These are phyloP conservation scores for Boehmeria nivea DNA, from an alignment of 306 rosid species.

Conservation along the genomic window DNA sequence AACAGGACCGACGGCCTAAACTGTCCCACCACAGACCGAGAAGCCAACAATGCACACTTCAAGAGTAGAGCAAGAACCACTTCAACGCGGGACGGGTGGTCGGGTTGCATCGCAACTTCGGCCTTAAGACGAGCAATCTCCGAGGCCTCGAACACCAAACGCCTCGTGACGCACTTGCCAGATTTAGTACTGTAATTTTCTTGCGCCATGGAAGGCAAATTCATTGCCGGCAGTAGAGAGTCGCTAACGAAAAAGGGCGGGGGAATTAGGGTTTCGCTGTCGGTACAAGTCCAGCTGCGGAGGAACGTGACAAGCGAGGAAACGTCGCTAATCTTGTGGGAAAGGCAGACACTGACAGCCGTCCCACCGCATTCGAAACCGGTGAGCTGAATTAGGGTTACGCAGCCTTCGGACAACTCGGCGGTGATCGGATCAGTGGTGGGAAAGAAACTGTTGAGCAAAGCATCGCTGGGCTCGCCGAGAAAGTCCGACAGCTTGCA, in stretches of 20 bases:
- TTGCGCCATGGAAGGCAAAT: slow-evolving; percentile 6
- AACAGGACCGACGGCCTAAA: not conserved
- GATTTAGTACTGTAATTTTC: not conserved
- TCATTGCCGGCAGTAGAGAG: slow-evolving; percentile 15
- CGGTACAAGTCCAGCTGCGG: slow-evolving; percentile 5
- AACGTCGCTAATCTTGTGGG: slow-evolving; percentile 12
- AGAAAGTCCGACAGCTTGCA: slow-evolving; percentile 1
- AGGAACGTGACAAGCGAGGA: slow-evolving; percentile 1
- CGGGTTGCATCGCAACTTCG: not conserved
- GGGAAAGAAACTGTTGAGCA: slow-evolving; percentile 15
- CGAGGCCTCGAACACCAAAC: not conserved
- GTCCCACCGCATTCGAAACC: slow-evolving; percentile 21
- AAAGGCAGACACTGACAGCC: slow-evolving; percentile 6
- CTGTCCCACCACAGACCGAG: not conserved
- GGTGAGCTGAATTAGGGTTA: slow-evolving; percentile 5
- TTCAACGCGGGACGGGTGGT: slow-evolving; percentile 24
- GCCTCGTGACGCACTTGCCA: slow-evolving; percentile 24
- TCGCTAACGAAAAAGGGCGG: slow-evolving; percentile 15
- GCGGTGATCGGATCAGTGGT: not conserved
- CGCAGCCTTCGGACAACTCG: not conserved
- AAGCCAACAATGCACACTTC: not conserved
- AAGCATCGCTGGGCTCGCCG: not conserved
- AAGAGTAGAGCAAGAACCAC: not conserved
- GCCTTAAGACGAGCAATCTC: not conserved
- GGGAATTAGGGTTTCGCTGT: not conserved